Evolutionary conservation across 257 asterid species (phyloP), one percentile per base, ranked within the genome.

Genomic region (Fraxinus pennsylvanica): DNA sequence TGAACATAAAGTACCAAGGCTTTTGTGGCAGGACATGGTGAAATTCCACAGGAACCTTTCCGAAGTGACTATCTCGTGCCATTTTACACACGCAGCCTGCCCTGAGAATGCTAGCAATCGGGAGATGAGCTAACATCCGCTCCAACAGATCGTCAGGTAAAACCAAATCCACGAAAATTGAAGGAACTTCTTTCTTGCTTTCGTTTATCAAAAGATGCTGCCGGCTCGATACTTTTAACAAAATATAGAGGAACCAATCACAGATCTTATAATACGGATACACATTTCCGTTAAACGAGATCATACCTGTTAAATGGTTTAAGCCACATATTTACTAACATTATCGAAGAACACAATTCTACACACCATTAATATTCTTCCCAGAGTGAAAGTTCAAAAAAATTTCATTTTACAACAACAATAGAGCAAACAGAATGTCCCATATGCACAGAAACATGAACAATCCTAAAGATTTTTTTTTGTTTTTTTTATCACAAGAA

Each of bases 1-100:
- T 96, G 85, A 96, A 96, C 98, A 96, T 96, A 82, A 93, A 96
- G 84, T 96, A 96, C 98, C 97, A 94, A 2, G 99, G 98, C 81
- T 91, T 93, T 27, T 90, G 93, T 1, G 90, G 61, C 36, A 78
- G 79, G 52, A 76, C 75, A 6, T 83, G 89, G 96, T 83, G 79
- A 83, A 81, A 68, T 90, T 89, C 94, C 97, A 90, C 0, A 88
- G 82, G 75, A 96, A 96, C 76, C 94, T 85, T 76, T 86, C 87
- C 2, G 97, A 96, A 32, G 83, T 79, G 14, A 96, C 94, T 50
- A 94, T 91, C 76, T 90, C 96, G 0, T 87, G 74, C 99, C 99
- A 96, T 81, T 85, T 86, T 94, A 39, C 96, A 91, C 33, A 93
- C 99, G 65, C 83, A 88, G 54, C 98, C 88, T 1, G 96, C 97